phyloP scores from a whole-genome alignment of 768 basidiomycete genomes.

The Leucogyrophana mollusca region DNA sequence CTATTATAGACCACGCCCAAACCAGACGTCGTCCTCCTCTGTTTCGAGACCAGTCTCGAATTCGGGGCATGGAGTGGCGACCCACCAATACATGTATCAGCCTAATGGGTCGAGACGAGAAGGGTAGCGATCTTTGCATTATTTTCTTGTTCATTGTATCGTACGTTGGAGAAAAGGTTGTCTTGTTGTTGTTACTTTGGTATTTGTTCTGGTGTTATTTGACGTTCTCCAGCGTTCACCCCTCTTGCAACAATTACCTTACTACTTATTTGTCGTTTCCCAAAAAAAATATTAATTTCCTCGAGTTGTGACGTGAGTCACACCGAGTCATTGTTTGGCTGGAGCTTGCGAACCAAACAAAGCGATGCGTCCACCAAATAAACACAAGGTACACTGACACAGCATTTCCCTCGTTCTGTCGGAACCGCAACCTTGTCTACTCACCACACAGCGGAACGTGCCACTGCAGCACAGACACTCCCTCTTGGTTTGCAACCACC shows the following conservation, averaged over 20 bases:
- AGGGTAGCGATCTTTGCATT: slow-evolving; percentile 8
- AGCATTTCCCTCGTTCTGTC: slow-evolving; percentile 13
- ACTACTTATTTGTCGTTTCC: too few species aligned
- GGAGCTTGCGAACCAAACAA: slow-evolving; percentile 24
- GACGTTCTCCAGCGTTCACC: too few species aligned
- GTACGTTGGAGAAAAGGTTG: slow-evolving; percentile 3
- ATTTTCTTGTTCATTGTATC: too few species aligned
- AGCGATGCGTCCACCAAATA: slow-evolving; percentile 10
- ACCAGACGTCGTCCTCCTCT: slow-evolving; percentile 18
- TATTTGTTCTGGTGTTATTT: not conserved
- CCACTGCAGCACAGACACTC: not conserved
- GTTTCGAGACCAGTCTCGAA: slow-evolving; percentile 20
- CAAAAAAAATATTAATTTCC: too few species aligned
- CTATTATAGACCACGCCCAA: slow-evolving; percentile 56
- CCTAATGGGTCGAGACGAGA: slow-evolving; percentile 37
- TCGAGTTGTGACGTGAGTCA: too few species aligned
- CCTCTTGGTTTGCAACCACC: not conserved
- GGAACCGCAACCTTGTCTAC: too few species aligned
- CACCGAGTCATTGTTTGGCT: slow-evolving; percentile 23
- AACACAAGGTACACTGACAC: slow-evolving; percentile 20
- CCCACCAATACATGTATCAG: slow-evolving; percentile 47
- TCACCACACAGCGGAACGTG: too few species aligned
- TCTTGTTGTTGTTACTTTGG: slow-evolving; percentile 2
- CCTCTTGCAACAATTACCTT: too few species aligned
- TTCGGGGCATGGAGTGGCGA: slow-evolving; percentile 23